Evolutionary conservation across 352 stramenopile species (phyloP), one percentile per base, ranked within the genome.

Genomic region (Phytophthora crassamura): DNA sequence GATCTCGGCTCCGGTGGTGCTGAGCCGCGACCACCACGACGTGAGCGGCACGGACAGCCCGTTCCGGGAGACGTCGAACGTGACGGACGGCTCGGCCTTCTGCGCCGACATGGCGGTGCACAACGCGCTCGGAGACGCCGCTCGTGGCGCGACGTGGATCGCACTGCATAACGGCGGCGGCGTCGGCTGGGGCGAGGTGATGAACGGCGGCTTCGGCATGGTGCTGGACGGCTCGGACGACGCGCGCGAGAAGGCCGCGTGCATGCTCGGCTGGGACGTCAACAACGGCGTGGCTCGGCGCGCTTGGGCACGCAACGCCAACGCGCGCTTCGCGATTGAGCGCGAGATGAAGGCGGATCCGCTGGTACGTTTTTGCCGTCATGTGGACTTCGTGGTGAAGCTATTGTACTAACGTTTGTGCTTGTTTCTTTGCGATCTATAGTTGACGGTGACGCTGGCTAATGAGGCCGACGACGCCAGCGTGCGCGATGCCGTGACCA

Each of bases 91-190:
- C 34, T 94, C 83, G 28, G 87, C 82, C 38, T 97, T 95, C 73
- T 91, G 77, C 35, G 89, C 89, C 16, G 89, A 97, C 56, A 97
- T 97, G 89, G 87, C 89, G 3, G 88, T 96, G 58, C 89, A 97
- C 61, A 97, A 97, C 69, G 86, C 90, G 32, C 87, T 97, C 25
- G 89, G 89, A 7, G 88, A 96, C 64, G 84, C 86, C 15, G 82
- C 88, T 25, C 85, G 89, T 43, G 89, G 89, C 8, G 86, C 88
- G 40, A 96, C 89, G 25, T 97, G 88, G 88, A 83, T 97, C 25
- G 80, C 84, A 25, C 84, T 97, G 63, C 89, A 97, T 76, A 97
- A 97, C 67, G 87, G 89, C 47, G 89, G 89, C n/a, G 89, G 89
- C 25, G 81, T 92, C 34, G 89, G 89, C 64, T 96, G 89, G 88